A percentile compares a stretch with the other conserved stretches of the same genome.
Conservation (phyloP, 179 eudicot species). For the Silene noctiflora region DNA sequence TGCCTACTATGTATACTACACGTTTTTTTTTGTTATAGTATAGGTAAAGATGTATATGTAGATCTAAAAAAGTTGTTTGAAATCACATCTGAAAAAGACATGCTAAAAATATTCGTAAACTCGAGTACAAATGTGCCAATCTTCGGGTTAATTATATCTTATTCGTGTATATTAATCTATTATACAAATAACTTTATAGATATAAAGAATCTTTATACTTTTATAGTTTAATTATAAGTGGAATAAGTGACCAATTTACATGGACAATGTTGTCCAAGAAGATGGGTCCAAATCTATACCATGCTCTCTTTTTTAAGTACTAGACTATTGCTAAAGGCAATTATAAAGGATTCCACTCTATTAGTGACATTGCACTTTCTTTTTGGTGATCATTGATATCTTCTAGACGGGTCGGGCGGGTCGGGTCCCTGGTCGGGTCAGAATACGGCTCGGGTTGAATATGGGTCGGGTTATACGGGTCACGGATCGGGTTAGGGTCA, state of each 20-base stretch:
- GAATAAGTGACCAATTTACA: constrained; percentile 7
- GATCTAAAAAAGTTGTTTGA: no score
- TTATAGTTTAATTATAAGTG: not conserved
- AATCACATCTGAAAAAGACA: no score
- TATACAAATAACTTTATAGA: not conserved
- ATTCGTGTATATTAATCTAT: not conserved
- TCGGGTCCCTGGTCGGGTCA: no score
- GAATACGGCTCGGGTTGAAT: no score
- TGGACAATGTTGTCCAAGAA: not conserved
- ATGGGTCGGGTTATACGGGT: no score
- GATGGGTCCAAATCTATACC: not conserved
- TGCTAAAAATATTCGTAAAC: no score
- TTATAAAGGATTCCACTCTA: constrained; percentile 17
- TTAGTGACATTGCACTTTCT: constrained; percentile 9
- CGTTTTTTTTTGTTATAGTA: no score
- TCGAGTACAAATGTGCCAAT: no score
- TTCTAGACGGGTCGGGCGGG: no score
- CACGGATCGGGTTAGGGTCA: no score
- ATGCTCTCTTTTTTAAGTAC: not conserved
- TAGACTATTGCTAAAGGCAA: not conserved
- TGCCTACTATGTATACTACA: no score
- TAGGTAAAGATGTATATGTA: no score
- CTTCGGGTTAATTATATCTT: not conserved
- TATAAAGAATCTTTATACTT: constrained; percentile 6
- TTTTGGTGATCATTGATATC: constrained; percentile 12